Base-by-base conservation (phyloP, 306 rosid genomes). In the Lotus japonicus region DNA sequence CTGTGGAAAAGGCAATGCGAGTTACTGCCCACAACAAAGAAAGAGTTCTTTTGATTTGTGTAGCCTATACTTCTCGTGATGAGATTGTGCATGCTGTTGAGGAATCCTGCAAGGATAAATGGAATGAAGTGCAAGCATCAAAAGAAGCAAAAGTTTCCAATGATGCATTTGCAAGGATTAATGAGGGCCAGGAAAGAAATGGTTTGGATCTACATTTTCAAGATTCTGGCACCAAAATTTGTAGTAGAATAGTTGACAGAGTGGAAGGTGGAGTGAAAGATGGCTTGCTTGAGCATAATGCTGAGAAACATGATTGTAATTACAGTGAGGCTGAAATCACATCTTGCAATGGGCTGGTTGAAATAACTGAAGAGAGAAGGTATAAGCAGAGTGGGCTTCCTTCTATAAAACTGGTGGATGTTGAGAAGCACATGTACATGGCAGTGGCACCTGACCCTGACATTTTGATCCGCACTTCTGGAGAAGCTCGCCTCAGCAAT, bases 361-460 rank as follows among this genome's bases (percentile, higher is more conserved):
- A 73, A 54, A 64, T 62, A 56, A 11, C 31, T 53, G 65, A 76
- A 46, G 69, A 59, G 66, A 58, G 31, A 59, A 74, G 45, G 39
- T 45, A 5, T 31, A 31, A 31, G 36, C 36, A 38, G 42, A 3
- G 11, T 56, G 75, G 67, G 58, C 6, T 74, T 76, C 82, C 86
- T 36, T 18, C 38, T 12, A 70, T 90, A 50, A 84, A 84, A 61
- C 75, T 85, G 21, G 80, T 66, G 9, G 96, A 90, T 61, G 31
- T 85, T 46, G 91, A 90, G 80, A 85, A 72, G 73, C 78, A 85
- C 65, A 73, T 87, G 85, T 84, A 85, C 81, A 87, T 90, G 95
- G 76, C 84, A 33, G 88, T 87, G 68, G 91, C 89, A 17, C 92
- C 95, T 33, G 95, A 90, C 57, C 95, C 95, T 0, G 95, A 90